Conservation (phyloP, 73 alveolate genomes). For the Symbiodinium pilosum region DNA sequence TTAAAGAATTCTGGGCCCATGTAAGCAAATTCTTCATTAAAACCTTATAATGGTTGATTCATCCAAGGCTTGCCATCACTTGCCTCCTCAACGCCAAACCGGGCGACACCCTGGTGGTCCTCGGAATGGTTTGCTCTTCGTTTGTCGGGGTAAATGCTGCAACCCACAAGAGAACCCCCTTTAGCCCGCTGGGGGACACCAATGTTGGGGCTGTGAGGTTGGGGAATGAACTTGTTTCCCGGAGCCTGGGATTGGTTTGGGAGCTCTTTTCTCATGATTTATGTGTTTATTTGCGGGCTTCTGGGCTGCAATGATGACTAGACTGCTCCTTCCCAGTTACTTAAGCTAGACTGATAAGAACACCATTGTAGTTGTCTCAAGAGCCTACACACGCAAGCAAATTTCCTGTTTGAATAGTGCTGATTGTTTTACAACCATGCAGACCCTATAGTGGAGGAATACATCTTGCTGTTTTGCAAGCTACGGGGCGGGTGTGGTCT, state of each 20-base stretch:
- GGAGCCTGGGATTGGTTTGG: constrained; percentile 51
- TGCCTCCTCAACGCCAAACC: neutral
- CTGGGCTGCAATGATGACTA: neutral
- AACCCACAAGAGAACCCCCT: neutral
- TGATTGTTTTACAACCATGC: too few species aligned
- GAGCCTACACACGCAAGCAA: too few species aligned
- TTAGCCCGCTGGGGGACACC: neutral
- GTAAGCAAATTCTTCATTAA: too few species aligned
- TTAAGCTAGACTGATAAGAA: too few species aligned
- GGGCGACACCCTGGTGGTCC: neutral
- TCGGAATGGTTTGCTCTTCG: neutral
- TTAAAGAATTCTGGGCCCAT: too few species aligned
- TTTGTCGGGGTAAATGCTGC: neutral
- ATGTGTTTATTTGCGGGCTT: neutral
- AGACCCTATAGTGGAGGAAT: too few species aligned
- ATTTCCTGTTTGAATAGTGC: too few species aligned
- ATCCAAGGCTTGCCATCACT: constrained; percentile 2
- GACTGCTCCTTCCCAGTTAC: neutral
- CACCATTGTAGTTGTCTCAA: too few species aligned
- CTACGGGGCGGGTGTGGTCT: too few species aligned
- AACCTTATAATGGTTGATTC: too few species aligned
- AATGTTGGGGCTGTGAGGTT: neutral
- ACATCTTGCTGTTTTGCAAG: too few species aligned
- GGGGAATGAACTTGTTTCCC: constrained; percentile 1
- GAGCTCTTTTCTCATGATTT: neutral